These are phyloP conservation scores for Plectosphaerella sp. DNA, from an alignment of 2,329 filamentous ascomycete species.

Conservation along the genomic window DNA sequence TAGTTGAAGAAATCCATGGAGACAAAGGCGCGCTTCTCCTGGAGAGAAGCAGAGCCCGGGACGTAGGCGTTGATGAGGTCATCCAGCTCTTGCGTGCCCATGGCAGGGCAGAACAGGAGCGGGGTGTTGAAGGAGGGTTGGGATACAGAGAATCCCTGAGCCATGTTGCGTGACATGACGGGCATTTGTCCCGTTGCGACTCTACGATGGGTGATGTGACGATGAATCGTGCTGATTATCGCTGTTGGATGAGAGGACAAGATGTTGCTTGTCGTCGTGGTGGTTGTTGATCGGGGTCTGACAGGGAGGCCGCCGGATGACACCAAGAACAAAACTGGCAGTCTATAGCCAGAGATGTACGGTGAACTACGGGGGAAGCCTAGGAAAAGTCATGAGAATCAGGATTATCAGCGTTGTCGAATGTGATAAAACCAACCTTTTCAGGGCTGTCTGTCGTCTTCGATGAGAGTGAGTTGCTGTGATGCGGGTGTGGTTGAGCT, in stretches of 20 bases:
- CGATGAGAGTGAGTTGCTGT: too few species aligned
- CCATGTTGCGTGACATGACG: slow-evolving; percentile 28
- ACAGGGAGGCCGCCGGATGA: too few species aligned
- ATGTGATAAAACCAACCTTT: too few species aligned
- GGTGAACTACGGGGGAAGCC: too few species aligned
- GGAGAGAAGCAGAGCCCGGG: slow-evolving; percentile 44
- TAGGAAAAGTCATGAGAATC: too few species aligned
- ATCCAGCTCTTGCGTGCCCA: slow-evolving; percentile 59
- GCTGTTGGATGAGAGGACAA: not conserved
- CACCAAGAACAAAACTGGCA: too few species aligned
- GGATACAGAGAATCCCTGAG: slow-evolving; percentile 54
- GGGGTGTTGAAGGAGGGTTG: slow-evolving; percentile 52
- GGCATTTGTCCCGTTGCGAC: slow-evolving; percentile 17
- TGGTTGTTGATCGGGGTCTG: not conserved
- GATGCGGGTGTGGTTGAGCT: too few species aligned
- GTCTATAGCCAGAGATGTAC: too few species aligned
- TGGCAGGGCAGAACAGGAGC: slow-evolving; percentile 62
- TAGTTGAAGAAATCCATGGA: slow-evolving; percentile 57
- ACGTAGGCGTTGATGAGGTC: slow-evolving; percentile 55
- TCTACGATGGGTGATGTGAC: too few species aligned
- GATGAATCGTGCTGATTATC: too few species aligned
- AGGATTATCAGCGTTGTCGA: too few species aligned
- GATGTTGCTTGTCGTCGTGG: not conserved
- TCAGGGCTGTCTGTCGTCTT: too few species aligned
- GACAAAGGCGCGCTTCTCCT: slow-evolving; percentile 54